phyloP scores from a whole-genome alignment of 352 stramenopile species.

The Pythium sp. region DNA sequence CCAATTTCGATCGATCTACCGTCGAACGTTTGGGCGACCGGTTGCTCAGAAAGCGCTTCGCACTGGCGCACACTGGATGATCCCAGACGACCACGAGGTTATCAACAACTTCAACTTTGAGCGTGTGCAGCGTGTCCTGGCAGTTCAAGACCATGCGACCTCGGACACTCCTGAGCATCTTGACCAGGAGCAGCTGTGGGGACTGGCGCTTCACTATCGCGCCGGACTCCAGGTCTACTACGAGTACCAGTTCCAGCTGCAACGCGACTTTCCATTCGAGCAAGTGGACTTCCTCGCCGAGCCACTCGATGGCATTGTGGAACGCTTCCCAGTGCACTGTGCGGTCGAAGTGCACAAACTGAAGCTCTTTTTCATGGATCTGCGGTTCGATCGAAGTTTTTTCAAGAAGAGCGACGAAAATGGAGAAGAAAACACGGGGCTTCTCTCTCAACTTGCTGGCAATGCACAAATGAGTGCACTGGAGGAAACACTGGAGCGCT shows the following conservation, averaged over 20 bases:
- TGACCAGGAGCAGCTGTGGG: constrained; percentile 25
- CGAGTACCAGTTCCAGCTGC: constrained; percentile 72
- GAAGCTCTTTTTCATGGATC: constrained; percentile 63
- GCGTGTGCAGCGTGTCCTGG: constrained; percentile 29
- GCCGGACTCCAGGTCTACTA: constrained; percentile 59
- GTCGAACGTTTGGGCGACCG: constrained; percentile 45
- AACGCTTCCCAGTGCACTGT: constrained; percentile 38
- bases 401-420: constrained; percentile 8
- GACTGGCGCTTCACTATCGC: constrained; percentile 48
- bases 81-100: constrained; percentile 77
- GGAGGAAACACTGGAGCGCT: constrained; percentile 16
- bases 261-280: constrained; percentile 35
- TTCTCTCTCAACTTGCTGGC: constrained; percentile 29
- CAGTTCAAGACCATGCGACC: not conserved
- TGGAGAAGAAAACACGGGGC: not conserved
- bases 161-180: not conserved
- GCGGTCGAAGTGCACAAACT: constrained; percentile 36
- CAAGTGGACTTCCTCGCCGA: constrained; percentile 41
- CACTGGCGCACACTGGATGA: constrained; percentile 70
- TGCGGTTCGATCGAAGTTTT: constrained; percentile 63
- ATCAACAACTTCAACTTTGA: constrained; percentile 73
- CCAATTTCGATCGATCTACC: constrained; percentile 59
- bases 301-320: constrained; percentile 33
- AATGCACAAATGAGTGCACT: constrained; percentile 26
- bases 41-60: constrained; percentile 52